Percentiles rank a stretch among this genome's conserved stretches.
Conservation (phyloP, 495 filamentous ascomycete genomes). For the Hyphodiscus hymeniophilus region DNA sequence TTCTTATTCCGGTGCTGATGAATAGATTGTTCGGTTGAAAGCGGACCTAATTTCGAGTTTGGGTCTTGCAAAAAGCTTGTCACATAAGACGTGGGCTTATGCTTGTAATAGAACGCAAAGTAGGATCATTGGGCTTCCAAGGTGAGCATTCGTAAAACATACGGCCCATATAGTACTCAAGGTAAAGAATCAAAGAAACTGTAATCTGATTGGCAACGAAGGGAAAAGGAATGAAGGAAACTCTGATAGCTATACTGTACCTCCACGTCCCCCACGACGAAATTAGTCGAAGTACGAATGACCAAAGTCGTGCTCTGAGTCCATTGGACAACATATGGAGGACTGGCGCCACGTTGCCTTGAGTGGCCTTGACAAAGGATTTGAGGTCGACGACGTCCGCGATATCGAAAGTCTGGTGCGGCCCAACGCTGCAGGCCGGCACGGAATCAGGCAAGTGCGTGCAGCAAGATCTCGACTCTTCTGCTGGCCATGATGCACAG, state of each 20-base stretch:
- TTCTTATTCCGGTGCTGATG: too few relatives aligned
- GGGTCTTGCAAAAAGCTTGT: constrained; percentile 6
- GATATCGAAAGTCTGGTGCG: constrained; percentile 26
- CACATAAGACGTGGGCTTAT: constrained; percentile 2
- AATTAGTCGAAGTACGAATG: constrained; percentile 33
- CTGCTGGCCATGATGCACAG: constrained; percentile 6
- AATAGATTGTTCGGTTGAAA: constrained; percentile 19
- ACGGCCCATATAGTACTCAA: constrained; percentile 15
- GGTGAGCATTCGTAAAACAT: constrained; percentile 9
- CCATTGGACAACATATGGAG: constrained; percentile 30
- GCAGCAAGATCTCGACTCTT: constrained; percentile 13
- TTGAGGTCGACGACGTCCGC: constrained; percentile 20
- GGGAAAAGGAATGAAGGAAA: constrained; percentile 17
- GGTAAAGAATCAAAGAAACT: constrained; percentile 21
- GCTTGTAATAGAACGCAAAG: constrained; percentile 2
- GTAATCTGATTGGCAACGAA: constrained; percentile 28
- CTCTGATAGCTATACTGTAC: constrained; percentile 11
- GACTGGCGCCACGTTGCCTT: constrained; percentile 46
- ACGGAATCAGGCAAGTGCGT: constrained; percentile 24
- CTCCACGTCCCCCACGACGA: constrained; percentile 25
- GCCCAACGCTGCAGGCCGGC: constrained; percentile 26
- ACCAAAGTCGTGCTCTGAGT: constrained; percentile 32
- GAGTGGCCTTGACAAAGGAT: constrained; percentile 28
- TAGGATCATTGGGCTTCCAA: neutral
- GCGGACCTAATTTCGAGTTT: constrained; percentile 14